These are phyloP conservation scores for Aspergillus asperescens DNA, from an alignment of 495 filamentous ascomycete species.

Conservation along the genomic window DNA sequence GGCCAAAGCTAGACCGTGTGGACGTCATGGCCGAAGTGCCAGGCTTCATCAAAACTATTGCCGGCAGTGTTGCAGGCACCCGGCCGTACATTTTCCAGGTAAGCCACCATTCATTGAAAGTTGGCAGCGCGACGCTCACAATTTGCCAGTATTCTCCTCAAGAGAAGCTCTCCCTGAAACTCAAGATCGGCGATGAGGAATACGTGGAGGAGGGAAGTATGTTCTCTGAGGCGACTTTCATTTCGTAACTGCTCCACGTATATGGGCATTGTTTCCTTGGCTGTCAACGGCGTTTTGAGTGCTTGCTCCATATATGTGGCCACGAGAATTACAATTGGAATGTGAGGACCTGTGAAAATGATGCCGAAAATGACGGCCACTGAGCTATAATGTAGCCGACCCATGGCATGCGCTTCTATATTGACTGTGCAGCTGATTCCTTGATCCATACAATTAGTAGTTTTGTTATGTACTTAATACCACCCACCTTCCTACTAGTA, in stretches of 20 bases:
- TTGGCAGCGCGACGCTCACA: constrained; percentile 8
- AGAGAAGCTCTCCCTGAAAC: constrained; percentile 61
- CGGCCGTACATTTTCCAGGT: constrained; percentile 98
- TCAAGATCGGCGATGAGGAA: constrained; percentile 77
- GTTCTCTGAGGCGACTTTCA: constrained; percentile 89
- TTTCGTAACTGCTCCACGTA: constrained; percentile 52
- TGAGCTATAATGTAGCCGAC: constrained; percentile 11
- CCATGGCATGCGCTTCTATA: no score
- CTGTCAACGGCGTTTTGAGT: constrained; percentile 17
- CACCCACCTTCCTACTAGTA: no score
- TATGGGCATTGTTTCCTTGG: constrained; percentile 27
- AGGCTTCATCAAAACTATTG: constrained; percentile 88
- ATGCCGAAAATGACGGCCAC: no score
- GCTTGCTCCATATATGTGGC: constrained; percentile 15
- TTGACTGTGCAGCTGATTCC: no score
- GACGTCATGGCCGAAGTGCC: constrained; percentile 97
- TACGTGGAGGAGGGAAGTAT: constrained; percentile 67
- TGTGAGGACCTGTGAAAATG: no score
- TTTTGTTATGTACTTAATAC: no score
- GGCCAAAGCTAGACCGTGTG: constrained; percentile 71
- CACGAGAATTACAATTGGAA: constrained; percentile 2
- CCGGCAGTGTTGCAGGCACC: constrained; percentile 78
- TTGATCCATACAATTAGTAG: no score
- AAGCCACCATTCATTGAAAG: constrained; percentile 9
- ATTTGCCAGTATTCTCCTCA: constrained; percentile 56